Evolutionary conservation across 2,329 filamentous ascomycete genomes (phyloP).

Genomic region (Diaporthe citriasiana): DNA sequence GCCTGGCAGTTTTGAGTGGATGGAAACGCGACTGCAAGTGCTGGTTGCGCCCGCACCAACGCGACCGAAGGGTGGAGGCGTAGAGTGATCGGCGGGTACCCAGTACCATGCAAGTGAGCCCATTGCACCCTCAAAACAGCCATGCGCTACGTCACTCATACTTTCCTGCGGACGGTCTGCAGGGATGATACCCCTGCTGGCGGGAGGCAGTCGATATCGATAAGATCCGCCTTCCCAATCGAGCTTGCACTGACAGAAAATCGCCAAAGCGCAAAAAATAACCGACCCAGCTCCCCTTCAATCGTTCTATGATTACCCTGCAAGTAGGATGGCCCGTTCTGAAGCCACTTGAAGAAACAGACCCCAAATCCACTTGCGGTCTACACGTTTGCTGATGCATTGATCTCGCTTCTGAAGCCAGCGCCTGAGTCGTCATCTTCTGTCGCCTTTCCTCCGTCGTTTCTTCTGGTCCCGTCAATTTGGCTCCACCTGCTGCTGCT

Average conservation of each 20-base stretch:
- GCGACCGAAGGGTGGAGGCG: constrained; percentile 23
- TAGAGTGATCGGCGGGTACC: constrained; percentile 26
- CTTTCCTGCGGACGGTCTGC: not conserved
- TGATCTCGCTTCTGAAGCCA: not conserved
- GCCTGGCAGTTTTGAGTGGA: constrained; percentile 6
- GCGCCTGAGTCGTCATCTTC: not conserved
- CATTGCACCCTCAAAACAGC: constrained; percentile 13
- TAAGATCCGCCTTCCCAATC: not conserved
- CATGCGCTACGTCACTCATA: constrained; percentile 11
- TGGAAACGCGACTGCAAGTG: constrained; percentile 2
- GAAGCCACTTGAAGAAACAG: not conserved
- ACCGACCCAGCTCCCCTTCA: constrained; percentile 15
- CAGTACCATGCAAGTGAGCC: constrained; percentile 18
- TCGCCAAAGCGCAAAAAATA: constrained; percentile 33
- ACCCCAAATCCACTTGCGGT: not conserved
- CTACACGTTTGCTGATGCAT: not conserved
- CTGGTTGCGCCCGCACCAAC: not conserved
- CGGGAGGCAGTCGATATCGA: constrained; percentile 20
- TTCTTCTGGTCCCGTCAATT: not conserved
- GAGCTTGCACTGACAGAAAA: constrained; percentile 26
- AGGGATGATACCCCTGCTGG: not conserved
- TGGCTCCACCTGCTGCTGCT: not conserved
- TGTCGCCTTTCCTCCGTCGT: not conserved
- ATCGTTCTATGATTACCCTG: not conserved
- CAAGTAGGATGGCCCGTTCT: constrained; percentile 4